phyloP scores from a whole-genome alignment of 2,329 filamentous ascomycete species.

The Colletotrichum lini region DNA sequence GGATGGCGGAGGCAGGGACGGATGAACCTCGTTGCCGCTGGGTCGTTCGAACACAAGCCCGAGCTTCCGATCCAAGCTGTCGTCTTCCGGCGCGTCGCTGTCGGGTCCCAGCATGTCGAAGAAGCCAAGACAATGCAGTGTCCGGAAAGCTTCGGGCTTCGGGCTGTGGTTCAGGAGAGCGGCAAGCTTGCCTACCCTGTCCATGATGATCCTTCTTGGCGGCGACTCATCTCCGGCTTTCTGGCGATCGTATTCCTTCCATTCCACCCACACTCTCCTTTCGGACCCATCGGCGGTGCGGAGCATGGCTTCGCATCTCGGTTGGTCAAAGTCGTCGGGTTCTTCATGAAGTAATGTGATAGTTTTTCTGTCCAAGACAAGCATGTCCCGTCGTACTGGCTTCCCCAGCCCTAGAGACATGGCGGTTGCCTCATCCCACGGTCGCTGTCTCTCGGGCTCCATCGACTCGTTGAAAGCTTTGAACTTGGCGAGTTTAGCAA shows the following conservation, averaged over 20 bases:
- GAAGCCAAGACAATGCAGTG: constrained; percentile 66
- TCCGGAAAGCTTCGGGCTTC: constrained; percentile 64
- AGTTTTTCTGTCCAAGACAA: constrained; percentile 53
- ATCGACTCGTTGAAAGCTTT: constrained; percentile 66
- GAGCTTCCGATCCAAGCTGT: constrained; percentile 59
- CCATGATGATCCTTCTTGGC: constrained; percentile 59
- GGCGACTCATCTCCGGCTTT: constrained; percentile 53
- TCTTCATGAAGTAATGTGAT: constrained; percentile 51
- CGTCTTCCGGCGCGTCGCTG: constrained; percentile 55
- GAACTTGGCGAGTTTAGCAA: constrained; percentile 63
- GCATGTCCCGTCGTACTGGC: constrained; percentile 50
- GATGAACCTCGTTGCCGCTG: constrained; percentile 51
- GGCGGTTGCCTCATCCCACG: constrained; percentile 55
- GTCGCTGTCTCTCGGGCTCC: constrained; percentile 46
- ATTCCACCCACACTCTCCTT: constrained; percentile 63
- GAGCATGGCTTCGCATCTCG: constrained; percentile 58
- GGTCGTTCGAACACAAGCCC: constrained; percentile 70
- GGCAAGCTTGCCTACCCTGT: constrained; percentile 63
- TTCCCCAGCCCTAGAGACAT: constrained; percentile 57
- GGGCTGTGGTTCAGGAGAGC: constrained; percentile 62
- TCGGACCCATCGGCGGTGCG: constrained; percentile 52
- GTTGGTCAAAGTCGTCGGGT: constrained; percentile 51
- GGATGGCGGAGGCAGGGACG: constrained; percentile 59
- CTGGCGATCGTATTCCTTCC: constrained; percentile 63
- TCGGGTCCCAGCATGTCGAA: constrained; percentile 56